Percentiles rank a stretch among this genome's conserved stretches.
Evolutionary conservation across 108 stramenopile genomes (phyloP).

Genomic region (Pseudonitzschia multistriata): DNA sequence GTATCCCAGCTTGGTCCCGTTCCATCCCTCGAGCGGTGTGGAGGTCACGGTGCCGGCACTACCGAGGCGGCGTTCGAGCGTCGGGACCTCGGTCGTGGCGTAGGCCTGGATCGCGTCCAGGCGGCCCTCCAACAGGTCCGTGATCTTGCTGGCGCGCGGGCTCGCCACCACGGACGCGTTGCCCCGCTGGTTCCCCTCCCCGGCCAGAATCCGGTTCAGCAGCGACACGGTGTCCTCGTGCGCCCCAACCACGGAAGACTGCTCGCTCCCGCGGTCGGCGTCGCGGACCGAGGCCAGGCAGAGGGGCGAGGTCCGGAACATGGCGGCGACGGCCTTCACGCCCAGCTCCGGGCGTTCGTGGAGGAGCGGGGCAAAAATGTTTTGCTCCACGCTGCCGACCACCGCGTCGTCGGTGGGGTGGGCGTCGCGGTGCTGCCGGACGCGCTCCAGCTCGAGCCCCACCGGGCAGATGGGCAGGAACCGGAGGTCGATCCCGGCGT

Average conservation of each 20-base stretch:
- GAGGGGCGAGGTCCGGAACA: conserved; percentile 43
- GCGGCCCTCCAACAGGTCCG: conserved; percentile 39
- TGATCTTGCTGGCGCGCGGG: conserved; percentile 45
- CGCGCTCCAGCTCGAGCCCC: conserved; percentile 32
- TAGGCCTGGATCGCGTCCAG: conserved; percentile 43
- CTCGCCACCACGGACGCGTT: conserved; percentile 28
- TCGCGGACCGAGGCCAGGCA: conserved; percentile 38
- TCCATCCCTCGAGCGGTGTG: conserved; percentile 7
- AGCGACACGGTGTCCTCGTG: conserved; percentile 49
- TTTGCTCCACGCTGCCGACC: conserved; percentile 47
- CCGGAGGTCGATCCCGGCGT: conserved; percentile 33
- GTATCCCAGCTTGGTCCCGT: conserved; percentile 41
- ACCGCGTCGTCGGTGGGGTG: conserved; percentile 11
- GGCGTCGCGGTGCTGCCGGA: conserved; percentile 29
- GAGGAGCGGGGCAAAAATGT: conserved; percentile 45
- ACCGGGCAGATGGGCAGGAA: conserved; percentile 52
- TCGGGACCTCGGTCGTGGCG: conserved; percentile 46
- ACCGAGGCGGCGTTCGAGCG: conserved; percentile 26
- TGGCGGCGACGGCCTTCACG: conserved; percentile 40
- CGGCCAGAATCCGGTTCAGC: conserved; percentile 33
- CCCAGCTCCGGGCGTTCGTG: conserved; percentile 30
- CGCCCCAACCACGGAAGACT: conserved; percentile 27
- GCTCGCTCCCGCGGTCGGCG: not conserved
- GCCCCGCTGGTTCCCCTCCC: conserved; percentile 5
- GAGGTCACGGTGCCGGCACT: not conserved